phyloP scores from a whole-genome alignment of 2,329 filamentous ascomycete species.

The Aureobasidium leucospermi region DNA sequence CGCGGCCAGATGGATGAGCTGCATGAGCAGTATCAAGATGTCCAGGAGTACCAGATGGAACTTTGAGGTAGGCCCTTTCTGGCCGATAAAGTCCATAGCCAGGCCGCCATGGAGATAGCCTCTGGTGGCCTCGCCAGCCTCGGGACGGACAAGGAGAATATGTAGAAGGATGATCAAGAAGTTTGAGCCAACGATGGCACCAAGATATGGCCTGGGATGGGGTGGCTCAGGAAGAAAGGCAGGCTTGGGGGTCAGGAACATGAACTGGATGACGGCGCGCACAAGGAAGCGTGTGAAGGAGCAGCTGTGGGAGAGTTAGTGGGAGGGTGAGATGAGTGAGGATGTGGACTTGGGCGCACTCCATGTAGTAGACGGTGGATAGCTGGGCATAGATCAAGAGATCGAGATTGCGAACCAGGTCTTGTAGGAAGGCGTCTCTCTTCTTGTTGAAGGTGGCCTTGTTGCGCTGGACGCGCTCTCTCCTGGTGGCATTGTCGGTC shows the following conservation, averaged over 20 bases:
- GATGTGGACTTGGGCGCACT: conserved; percentile 37
- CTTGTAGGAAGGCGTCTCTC: conserved; percentile 44
- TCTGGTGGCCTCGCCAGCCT: conserved; percentile 40
- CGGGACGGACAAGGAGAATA: conserved; percentile 31
- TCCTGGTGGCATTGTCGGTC: conserved; percentile 9
- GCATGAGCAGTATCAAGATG: conserved; percentile 45
- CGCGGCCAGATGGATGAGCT: conserved; percentile 51
- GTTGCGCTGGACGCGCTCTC: conserved; percentile 24
- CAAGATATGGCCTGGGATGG: conserved; percentile 44
- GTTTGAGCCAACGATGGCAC: conserved; percentile 46
- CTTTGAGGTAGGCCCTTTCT: conserved; percentile 50
- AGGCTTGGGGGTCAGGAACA: conserved; percentile 53
- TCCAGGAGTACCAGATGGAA: conserved; percentile 47
- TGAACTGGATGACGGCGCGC: conserved; percentile 48
- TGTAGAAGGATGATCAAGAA: conserved; percentile 51
- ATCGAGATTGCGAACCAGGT: conserved; percentile 51
- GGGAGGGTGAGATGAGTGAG: neutral
- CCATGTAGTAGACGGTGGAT: conserved; percentile 55
- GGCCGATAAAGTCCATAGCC: conserved; percentile 58
- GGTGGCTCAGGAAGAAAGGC: conserved; percentile 44
- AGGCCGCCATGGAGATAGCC: conserved; percentile 55
- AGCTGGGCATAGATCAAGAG: conserved; percentile 55
- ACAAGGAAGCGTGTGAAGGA: conserved; percentile 51
- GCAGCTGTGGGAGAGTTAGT: conserved; percentile 36
- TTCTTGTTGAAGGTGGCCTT: conserved; percentile 31